Base-by-base conservation (phyloP, 352 stramenopile genomes). In the Pythium dissotocum region DNA sequence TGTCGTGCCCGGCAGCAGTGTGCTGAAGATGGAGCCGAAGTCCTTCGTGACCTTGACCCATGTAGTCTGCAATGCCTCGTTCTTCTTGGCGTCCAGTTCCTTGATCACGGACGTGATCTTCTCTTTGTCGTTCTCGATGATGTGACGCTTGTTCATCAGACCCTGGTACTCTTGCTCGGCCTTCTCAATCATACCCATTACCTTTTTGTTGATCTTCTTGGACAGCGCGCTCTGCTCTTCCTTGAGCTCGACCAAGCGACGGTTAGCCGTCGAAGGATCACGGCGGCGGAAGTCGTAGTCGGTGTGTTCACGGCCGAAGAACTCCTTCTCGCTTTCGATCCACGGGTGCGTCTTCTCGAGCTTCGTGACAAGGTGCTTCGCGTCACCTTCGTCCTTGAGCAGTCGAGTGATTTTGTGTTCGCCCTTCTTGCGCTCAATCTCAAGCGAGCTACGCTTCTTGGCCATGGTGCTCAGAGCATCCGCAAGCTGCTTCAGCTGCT, bases 131-230 rank as follows among this genome's bases (percentile, higher is more conserved):
- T 99, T 99, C 70, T 99, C 97, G 54, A 99, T 98, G 65, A 99
- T 98, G 66, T 98, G 91, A 12, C 89, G 87, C 81, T 99, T 99
- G 69, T 97, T 92, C 76, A 99, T 95, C 62, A 99, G 82, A 14
- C 98, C 97, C 52, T 98, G 95, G 78, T 99, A 99, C 74, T 99
- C 97, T 54, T 97, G 88, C 78, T 99, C 97, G 0, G 98, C 97
- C 82, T 99, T 99, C 60, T 99, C 98, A 74, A 99, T 99, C 97
- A 99, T 99, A 36, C 95, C 97, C 96, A 99, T 99, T 6, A 99
- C 97, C 71, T 99, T 99, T 77, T 99, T 99, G 83, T 99, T 99
- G 66, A 99, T 98, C 71, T 99, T 99, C 73, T 98, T 98, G 0
- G 83, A 96, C 51, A 99, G 74, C 46, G 83, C 83, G 28, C 90